Evolutionary conservation across 2,329 filamentous ascomycete genomes (phyloP).

Genomic region (Cladosporium sp.): DNA sequence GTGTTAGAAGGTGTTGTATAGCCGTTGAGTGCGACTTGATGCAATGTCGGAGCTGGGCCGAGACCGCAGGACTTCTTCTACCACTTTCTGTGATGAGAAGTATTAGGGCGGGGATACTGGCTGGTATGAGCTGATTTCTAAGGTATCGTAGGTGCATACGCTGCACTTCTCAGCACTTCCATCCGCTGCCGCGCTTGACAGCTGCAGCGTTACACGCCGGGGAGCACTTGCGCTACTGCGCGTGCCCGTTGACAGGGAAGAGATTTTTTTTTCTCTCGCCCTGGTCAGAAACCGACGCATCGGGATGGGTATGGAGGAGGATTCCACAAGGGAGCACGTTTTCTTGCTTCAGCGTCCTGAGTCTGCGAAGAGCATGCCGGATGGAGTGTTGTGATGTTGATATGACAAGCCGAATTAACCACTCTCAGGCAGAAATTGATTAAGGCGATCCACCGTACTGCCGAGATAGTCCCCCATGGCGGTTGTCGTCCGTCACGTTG

Average conservation of each 20-base stretch:
- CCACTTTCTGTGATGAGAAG: too few species aligned
- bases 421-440: background rate
- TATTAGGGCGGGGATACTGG: background rate
- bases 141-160: background rate
- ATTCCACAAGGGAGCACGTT: background rate
- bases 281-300: background rate
- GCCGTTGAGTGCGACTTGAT: background rate
- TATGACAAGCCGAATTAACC: background rate
- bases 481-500: background rate
- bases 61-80: background rate
- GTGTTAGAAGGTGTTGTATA: background rate
- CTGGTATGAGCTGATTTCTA: background rate
- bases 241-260: constrained; percentile 18
- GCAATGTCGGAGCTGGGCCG: background rate
- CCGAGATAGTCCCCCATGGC: background rate
- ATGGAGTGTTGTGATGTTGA: background rate
- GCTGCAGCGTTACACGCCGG: background rate
- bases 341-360: background rate
- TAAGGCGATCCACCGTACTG: constrained; percentile 5
- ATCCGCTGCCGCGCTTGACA: constrained; percentile 2
- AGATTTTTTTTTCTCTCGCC: constrained; percentile 10
- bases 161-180: constrained; percentile 1
- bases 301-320: background rate
- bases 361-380: background rate
- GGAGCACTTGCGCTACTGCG: constrained; percentile 2